These are phyloP conservation scores for Quercus glauca DNA, from an alignment of 306 rosid genomes.

Conservation along the genomic window DNA sequence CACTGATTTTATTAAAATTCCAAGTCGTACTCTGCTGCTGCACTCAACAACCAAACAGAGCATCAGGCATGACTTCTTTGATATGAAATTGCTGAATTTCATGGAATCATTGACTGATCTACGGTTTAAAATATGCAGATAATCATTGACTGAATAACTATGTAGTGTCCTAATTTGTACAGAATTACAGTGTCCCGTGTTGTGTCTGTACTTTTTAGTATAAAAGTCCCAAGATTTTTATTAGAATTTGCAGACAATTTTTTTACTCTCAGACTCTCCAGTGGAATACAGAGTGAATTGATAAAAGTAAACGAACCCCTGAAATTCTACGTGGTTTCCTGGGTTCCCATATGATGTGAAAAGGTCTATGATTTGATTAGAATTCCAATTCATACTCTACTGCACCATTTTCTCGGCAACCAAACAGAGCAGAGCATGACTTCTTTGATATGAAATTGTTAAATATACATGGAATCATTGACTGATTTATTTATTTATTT, in stretches of 20 bases:
- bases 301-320: too few relatives aligned
- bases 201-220: too few relatives aligned
- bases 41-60: slow-evolving; percentile 8
- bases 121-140: not conserved
- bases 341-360: not conserved
- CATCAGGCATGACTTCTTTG: not conserved
- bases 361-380: not conserved
- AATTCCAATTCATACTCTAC: not conserved
- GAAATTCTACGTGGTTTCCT: not conserved
- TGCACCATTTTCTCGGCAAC: slow-evolving; percentile 8
- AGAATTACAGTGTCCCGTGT: too few relatives aligned
- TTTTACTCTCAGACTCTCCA: too few relatives aligned
- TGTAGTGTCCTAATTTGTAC: too few relatives aligned
- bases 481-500: not conserved
- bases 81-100: not conserved
- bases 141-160: not conserved
- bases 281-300: too few relatives aligned
- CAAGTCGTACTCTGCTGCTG: not conserved
- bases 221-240: too few relatives aligned
- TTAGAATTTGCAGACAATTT: too few relatives aligned
- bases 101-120: not conserved
- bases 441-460: not conserved
- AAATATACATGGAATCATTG: not conserved
- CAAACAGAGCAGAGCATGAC: not conserved
- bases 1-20: not conserved